These are phyloP conservation scores for Leonotis leonurus DNA, from an alignment of 257 asterid genomes.

Conservation along the genomic window DNA sequence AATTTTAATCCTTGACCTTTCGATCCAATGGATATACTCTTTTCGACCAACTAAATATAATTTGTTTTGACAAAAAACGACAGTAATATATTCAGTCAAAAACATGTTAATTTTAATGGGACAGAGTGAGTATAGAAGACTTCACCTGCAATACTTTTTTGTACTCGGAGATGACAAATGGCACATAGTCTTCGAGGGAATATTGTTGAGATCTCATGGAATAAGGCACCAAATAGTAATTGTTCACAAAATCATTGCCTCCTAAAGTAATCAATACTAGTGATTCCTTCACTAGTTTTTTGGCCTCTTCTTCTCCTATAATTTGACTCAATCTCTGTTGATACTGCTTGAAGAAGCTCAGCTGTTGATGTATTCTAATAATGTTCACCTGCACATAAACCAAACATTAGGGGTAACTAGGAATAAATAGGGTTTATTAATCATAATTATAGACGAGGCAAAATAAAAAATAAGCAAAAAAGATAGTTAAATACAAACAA, in stretches of 20 bases:
- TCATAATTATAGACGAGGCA: no score
- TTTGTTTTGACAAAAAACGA: no score
- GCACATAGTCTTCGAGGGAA: slow-evolving; percentile 41
- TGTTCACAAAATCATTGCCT: slow-evolving; percentile 92
- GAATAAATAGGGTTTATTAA: no score
- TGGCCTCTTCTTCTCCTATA: slow-evolving; percentile 39
- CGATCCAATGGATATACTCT: no score
- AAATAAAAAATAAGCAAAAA: no score
- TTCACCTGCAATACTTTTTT: slow-evolving; percentile 51
- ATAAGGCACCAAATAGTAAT: slow-evolving; percentile 63
- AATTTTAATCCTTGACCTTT: no score
- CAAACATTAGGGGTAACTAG: no score
- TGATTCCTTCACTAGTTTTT: slow-evolving; percentile 36
- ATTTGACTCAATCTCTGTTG: slow-evolving; percentile 36
- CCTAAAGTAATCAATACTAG: slow-evolving; percentile 66
- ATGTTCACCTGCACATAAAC: slow-evolving; percentile 49
- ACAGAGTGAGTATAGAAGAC: no score
- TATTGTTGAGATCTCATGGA: slow-evolving; percentile 61
- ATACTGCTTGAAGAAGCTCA: slow-evolving; percentile 47
- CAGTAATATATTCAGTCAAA: no score
- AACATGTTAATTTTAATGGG: no score
- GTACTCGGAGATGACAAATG: slow-evolving; percentile 54
- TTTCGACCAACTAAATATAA: neutral
- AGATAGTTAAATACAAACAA: no score
- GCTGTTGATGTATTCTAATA: slow-evolving; percentile 50